phyloP scores from a whole-genome alignment of 192 early-diverging fungal species.

The Backusella liffmaniae region DNA sequence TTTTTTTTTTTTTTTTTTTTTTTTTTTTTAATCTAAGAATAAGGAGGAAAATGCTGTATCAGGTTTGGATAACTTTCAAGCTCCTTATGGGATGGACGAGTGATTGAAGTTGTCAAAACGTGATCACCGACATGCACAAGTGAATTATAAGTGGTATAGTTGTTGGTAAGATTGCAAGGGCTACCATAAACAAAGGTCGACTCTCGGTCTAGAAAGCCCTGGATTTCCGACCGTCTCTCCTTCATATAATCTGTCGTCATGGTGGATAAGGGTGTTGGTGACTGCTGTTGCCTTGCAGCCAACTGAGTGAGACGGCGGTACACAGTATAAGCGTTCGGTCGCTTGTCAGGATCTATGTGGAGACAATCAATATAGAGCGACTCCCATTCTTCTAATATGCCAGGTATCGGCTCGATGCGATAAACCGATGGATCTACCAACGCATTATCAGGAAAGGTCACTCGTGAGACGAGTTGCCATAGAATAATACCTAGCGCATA shows the following conservation, averaged over 20 bases:
- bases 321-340: constrained; percentile 18
- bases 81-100: constrained; percentile 12
- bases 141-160: background rate
- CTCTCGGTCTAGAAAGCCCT: constrained; percentile 7
- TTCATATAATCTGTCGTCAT: constrained; percentile 9
- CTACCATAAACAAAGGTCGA: background rate
- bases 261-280: background rate
- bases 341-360: constrained; percentile 7
- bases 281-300: background rate
- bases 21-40: background rate
- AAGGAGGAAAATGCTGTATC: constrained; percentile 7
- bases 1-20: background rate
- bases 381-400: constrained; percentile 28
- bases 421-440: constrained; percentile 21
- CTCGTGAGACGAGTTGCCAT: constrained; percentile 32
- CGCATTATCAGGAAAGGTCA: constrained; percentile 32
- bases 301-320: constrained; percentile 21
- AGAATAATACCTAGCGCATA: constrained; percentile 31
- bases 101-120: constrained; percentile 18
- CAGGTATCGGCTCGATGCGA: constrained; percentile 31
- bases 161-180: background rate
- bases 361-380: constrained; percentile 19
- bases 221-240: constrained; percentile 6
- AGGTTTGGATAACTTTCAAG: constrained; percentile 23
- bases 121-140: constrained; percentile 1